Base-by-base conservation (phyloP, 2,329 filamentous ascomycete species). In the Cercospora sp. region DNA sequence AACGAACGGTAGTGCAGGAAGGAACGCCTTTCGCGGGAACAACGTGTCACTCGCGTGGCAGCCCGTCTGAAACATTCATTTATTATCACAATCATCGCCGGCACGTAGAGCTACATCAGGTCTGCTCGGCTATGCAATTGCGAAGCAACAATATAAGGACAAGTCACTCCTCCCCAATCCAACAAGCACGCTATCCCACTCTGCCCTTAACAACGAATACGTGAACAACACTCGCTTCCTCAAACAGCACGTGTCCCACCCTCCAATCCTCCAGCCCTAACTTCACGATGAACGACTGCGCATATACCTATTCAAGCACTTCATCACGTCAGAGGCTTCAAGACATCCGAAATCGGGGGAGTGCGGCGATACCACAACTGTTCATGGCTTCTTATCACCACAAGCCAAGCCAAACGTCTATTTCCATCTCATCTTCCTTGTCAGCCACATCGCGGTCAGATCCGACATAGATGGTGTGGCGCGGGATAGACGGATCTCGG, bases 311-410 rank as follows among this genome's bases (percentile, higher is more conserved):
- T 28, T 63, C 26, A 26, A 45, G 23, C 10, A 26, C 23, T 23
- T 26, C n/a, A 26, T 48, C 26, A 33, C 60, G 42, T 63, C 60
- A 63, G 60, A 63, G 60, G 60, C 60, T 26, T 53, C 26, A 12
- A 48, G 42, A 18, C 9, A 20, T 7, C n/a, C 42, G n/a, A 20
- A 48, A n/a, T 9, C 42, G 42, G n/a, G n/a, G n/a, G n/a, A 10
- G 42, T 48, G 42, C 42, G 20, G 42, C 42, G 42, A 3, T 18
- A 20, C n/a, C 42, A 48, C 33, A 5, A 36, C 6, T 36, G 33
- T 36, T 16, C 30, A 36, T 36, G 12, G 33, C 16, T 13, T 16
- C 33, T 39, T 39, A 7, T 39, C 33, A 16, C 33, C 31, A 33
- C 31, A 33, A 33, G 31, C 31, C 31, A 36, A 33, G 31, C 39